These are phyloP conservation scores for Cladosporium halotolerans DNA, from an alignment of 2,329 filamentous ascomycete genomes.

Conservation along the genomic window DNA sequence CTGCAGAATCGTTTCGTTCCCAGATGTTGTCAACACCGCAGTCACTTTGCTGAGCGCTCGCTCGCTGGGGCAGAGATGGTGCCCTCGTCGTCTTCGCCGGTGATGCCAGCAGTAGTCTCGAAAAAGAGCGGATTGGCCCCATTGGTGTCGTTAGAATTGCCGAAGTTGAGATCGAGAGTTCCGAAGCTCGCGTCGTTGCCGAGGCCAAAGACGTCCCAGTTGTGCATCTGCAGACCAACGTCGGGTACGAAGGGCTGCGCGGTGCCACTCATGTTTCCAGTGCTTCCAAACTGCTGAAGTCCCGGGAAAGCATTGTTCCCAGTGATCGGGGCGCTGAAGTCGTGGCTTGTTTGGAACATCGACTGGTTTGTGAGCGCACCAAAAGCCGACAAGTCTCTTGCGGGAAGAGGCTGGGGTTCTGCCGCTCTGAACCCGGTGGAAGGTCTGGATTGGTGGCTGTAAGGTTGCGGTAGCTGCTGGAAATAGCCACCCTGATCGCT, in stretches of 20 bases:
- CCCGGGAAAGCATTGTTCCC: not conserved
- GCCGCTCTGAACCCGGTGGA: slow-evolving; percentile 1
- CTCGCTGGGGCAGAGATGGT: slow-evolving; percentile 6
- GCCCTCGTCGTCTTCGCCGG: slow-evolving; percentile 8
- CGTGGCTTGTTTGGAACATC: not conserved
- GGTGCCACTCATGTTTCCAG: not conserved
- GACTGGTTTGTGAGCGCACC: slow-evolving; percentile 8
- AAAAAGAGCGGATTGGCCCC: slow-evolving; percentile 11
- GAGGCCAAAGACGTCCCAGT: slow-evolving; percentile 5
- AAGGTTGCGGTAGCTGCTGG: not conserved
- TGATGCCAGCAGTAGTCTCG: not conserved
- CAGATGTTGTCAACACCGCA: no score
- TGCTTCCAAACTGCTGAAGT: not conserved
- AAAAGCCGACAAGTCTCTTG: slow-evolving; percentile 6
- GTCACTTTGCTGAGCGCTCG: not conserved
- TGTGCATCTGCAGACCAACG: slow-evolving; percentile 5
- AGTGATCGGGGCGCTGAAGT: not conserved
- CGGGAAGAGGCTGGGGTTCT: not conserved
- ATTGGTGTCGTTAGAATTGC: slow-evolving; percentile 1
- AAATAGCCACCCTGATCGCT: slow-evolving; percentile 5
- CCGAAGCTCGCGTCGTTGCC: slow-evolving; percentile 4
- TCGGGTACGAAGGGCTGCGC: not conserved
- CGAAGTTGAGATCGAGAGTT: not conserved
- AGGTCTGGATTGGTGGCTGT: not conserved
- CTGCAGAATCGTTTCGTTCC: no score